phyloP scores from a whole-genome alignment of 768 basidiomycete species.

The Leccinum aurantiacum region DNA sequence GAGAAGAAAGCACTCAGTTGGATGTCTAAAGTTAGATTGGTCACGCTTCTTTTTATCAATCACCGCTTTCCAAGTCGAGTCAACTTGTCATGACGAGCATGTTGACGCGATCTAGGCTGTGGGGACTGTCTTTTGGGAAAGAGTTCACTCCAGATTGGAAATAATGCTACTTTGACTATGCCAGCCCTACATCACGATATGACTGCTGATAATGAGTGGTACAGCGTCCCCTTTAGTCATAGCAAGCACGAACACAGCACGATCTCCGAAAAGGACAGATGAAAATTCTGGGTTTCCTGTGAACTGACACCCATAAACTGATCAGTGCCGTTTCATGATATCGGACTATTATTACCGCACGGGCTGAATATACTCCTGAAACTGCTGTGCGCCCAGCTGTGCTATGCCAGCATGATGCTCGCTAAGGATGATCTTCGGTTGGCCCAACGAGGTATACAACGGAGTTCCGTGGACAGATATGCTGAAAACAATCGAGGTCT shows the following conservation, averaged over 20 bases:
- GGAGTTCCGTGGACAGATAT: neutral
- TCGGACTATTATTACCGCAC: neutral
- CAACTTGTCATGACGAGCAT: constrained; percentile 8
- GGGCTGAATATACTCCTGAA: constrained; percentile 4
- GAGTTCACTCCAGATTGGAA: constrained; percentile 2
- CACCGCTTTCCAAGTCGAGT: constrained; percentile 8
- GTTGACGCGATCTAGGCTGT: constrained; percentile 8
- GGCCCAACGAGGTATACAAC: neutral
- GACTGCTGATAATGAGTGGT: constrained; percentile 2
- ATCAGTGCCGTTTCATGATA: neutral
- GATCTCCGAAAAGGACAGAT: neutral
- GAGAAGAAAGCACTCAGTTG: neutral
- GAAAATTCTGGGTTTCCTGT: constrained; percentile 3
- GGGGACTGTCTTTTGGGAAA: constrained; percentile 6
- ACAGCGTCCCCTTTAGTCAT: neutral
- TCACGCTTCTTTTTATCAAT: constrained; percentile 11
- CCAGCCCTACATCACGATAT: constrained; percentile 2
- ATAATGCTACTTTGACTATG: constrained; percentile 11
- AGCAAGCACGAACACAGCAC: constrained; percentile 7
- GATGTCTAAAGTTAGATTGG: constrained; percentile 5
- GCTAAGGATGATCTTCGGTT: neutral
- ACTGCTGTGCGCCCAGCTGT: constrained; percentile 15
- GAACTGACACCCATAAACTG: neutral
- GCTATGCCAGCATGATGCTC: neutral
- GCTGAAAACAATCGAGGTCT: constrained; percentile 7